Evolutionary conservation across 2,329 filamentous ascomycete species (phyloP), one percentile per base, ranked within the genome.

Genomic region (Rutstroemia sp.): DNA sequence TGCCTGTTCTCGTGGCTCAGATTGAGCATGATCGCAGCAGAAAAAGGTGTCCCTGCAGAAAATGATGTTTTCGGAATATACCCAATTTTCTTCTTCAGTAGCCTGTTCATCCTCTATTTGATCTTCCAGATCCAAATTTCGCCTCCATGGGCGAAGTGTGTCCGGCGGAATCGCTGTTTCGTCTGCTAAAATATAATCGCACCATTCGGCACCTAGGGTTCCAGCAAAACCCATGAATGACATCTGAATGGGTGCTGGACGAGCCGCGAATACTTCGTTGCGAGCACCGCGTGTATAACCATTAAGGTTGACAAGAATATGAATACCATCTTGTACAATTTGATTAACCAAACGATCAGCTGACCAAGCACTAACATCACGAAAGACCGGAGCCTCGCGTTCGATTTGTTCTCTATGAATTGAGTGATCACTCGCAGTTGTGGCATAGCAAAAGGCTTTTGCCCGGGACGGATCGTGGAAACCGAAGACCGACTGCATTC

Each of bases 201-300:
- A 99, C 94, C 94, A 99, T 69, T 99, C 94, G 2, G 94, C 94
- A 5, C 94, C 94, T 1, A 99, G 76, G 0, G 92, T 96, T 9
- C 94, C 94, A 0, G 94, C 94, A 69, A 99, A 99, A 0, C 94
- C 94, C 94, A 99, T 99, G 67, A 99, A 99, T 0, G 94, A 96
- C 94, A 99, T 99, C 63, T 99, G 94, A 45, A 99, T 90, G 0
- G 94, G 94, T 2, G 92, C 91, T 16, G 94, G 90, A 25, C 95
- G 84, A 21, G 94, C 94, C 21, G 94, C 94, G 70, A 99, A 99
- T 4, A 99, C 87, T 69, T 99, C 94, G 65, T 99, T 99, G 23
- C 92, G 84, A n/a, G 94, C 94, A 30, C 94, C 94, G 54, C 94
- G 82, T 0, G 94, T 99, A 71, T 99, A 99, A 10, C 94, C 94